phyloP scores from a whole-genome alignment of 2,329 filamentous ascomycete genomes.

The Colletotrichum siamense region DNA sequence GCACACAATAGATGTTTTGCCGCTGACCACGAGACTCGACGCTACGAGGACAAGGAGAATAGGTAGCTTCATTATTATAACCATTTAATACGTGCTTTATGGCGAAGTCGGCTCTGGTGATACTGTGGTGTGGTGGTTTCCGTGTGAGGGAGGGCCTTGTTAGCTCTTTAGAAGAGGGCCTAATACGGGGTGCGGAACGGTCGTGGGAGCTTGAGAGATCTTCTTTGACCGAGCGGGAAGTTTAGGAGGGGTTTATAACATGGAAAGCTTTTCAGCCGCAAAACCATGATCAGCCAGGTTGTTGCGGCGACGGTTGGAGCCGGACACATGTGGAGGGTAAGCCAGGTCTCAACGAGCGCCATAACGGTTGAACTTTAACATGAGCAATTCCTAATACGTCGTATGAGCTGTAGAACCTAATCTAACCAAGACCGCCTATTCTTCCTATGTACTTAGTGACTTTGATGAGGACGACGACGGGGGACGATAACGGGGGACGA shows the following conservation, averaged over 20 bases:
- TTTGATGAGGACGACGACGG: too few relatives aligned
- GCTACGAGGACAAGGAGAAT: not conserved
- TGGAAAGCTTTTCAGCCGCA: not conserved
- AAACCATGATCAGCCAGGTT: not conserved
- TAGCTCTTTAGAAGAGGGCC: not conserved
- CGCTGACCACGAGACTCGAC: not conserved
- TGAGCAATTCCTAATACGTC: not conserved
- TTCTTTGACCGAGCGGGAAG: not conserved
- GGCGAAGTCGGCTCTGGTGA: not conserved
- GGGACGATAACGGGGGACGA: too few relatives aligned
- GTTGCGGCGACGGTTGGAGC: not conserved
- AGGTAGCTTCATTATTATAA: not conserved
- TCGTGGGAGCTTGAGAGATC: not conserved
- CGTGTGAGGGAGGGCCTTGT: not conserved
- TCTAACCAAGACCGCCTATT: too few relatives aligned
- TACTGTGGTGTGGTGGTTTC: not conserved
- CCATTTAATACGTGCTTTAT: not conserved
- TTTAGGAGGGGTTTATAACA: not conserved
- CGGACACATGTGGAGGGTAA: not conserved
- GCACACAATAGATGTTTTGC: not conserved
- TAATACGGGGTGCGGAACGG: not conserved
- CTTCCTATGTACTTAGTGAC: too few relatives aligned
- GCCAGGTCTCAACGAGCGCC: not conserved
- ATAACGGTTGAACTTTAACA: not conserved
- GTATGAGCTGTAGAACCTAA: too few relatives aligned